Evolutionary conservation across 75 land plant genomes (phyloP), one percentile per base, ranked within the genome.

Genomic region (Picea glauca): DNA sequence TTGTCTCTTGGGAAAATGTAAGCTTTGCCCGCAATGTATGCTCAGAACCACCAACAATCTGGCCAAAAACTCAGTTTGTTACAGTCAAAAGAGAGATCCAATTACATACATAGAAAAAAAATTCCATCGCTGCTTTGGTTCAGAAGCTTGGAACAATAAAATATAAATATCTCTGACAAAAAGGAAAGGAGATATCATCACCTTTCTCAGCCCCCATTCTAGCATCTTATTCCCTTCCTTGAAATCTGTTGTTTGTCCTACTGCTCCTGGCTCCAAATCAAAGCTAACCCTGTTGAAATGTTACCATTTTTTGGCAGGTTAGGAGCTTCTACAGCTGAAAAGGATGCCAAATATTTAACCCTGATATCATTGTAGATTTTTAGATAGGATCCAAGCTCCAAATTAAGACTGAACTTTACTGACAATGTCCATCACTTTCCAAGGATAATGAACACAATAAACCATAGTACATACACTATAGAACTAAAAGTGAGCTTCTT

Each of bases 11-110:
- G 4, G 96, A 90, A 70, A 97, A 92, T 70, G 98, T 91, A 74
- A 97, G 87, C 80, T 91, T 97, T 79, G 94, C 99, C 54, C 95
- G 91, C 30, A 94, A 81, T 12, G 91, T 89, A 79, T 94, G 98
- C 66, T 94, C 98, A 72, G 99, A 88, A 64, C 94, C 99, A 77
- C 99, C 99, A 82, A 91, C 91, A 89, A 97, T 91, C 99, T 97
- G 81, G 40, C 63, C 58, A 74, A 40, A 70, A 40, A 70, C 50
- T 40, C 73, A 74, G 11, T 74, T 5, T 23, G 65, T 32, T 23
- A 80, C 58, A 66, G 35, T 66, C 58, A 75, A 30, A 56, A 33
- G 21, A 79, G 13, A 57, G 43, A 80, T 57, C 13, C 21, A 57
- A 54, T 12, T 72, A 72, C 26, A 20, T 21, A 40, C 50, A 68